Evolutionary conservation across 768 basidiomycete species (phyloP), one percentile per base, ranked within the genome.

Genomic region (Grammothele lineata): DNA sequence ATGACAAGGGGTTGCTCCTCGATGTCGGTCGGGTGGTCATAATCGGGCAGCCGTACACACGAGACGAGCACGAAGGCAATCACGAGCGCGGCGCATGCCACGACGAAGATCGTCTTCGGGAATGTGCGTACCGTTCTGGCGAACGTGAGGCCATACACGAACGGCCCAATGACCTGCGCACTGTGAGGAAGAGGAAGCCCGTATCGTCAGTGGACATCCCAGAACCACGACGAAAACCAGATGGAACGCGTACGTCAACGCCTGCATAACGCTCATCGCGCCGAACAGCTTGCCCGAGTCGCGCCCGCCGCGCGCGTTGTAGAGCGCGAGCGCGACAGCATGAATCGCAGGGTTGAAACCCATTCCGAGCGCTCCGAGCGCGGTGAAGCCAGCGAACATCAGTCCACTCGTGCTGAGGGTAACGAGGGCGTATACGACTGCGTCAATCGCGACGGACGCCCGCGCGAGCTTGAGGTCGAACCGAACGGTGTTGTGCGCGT

Each of bases 241-340:
- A n/a, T n/a, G n/a, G n/a, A n/a, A n/a, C 40, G 53, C 71, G 37
- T 55, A 84, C 80, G 81, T 72, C 9, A 91, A 59, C 5, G 85
- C 80, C 51, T 86, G 79, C 3, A 91, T 54, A 23, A 93, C 86
- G 46, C 83, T 81, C 47, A 93, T 55, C 3, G 81, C 90, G 11
- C 90, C 92, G 58, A 92, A 93, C 15, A 96, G 70, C 56, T 70
- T 74, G 3, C 91, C 92, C 11, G 74, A 69, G 57, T 92, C 86
- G 12, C 70, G 71, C 2, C 81, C 77, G 1, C 76, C 76, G 17
- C 70, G 67, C n/a, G 65, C 65, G 23, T 67, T 66, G 51, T 83
- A 87, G 37, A 88, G 59, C 19, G 84, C 77, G 35, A 94, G 66
- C 3, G 89, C 81, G 27, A 91, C 74, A 18, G 84, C 84, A 46